A percentile compares a stretch with the other conserved stretches of the same genome.
These are phyloP conservation scores for Leccinum fallax DNA, from an alignment of 1,284 basidiomycete genomes.

Conservation along the genomic window DNA sequence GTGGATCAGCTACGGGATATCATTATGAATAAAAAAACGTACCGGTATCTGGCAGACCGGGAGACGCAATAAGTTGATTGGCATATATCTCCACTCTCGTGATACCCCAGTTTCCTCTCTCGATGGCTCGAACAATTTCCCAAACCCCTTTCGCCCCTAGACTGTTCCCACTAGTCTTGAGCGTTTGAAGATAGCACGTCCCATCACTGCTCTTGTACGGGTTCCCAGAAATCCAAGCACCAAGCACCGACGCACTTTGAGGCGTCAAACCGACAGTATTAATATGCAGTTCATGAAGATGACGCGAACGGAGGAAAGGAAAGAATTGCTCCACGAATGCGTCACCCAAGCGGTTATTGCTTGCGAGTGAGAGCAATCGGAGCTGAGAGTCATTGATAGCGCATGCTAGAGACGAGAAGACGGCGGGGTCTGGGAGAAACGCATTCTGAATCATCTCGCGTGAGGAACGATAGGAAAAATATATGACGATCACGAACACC, in stretches of 20 bases:
- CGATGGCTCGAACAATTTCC: slow-evolving; percentile 48
- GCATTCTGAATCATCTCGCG: slow-evolving; percentile 26
- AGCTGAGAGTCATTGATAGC: slow-evolving; percentile 31
- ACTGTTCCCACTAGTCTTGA: slow-evolving; percentile 60
- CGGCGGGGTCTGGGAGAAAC: slow-evolving; percentile 24
- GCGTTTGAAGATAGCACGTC: slow-evolving; percentile 48
- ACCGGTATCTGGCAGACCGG: slow-evolving; percentile 13
- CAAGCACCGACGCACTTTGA: slow-evolving; percentile 29
- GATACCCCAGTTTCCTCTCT: slow-evolving; percentile 52
- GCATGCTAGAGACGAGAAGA: slow-evolving; percentile 33
- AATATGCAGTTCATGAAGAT: slow-evolving; percentile 34
- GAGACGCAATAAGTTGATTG: slow-evolving; percentile 38
- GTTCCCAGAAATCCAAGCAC: slow-evolving; percentile 29
- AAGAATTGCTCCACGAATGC: slow-evolving; percentile 31
- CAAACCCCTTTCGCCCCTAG: slow-evolving; percentile 49
- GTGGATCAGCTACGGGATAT: background rate
- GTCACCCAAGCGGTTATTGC: slow-evolving; percentile 30
- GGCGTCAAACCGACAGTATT: slow-evolving; percentile 33
- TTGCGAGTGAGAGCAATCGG: slow-evolving; percentile 31
- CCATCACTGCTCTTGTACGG: slow-evolving; percentile 10
- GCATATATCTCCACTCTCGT: slow-evolving; percentile 53
- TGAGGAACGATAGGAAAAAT: slow-evolving; percentile 2
- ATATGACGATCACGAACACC: slow-evolving; percentile 46
- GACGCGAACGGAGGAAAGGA: slow-evolving; percentile 31
- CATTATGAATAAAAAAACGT: background rate